Conservation (phyloP, 139 green algal genomes). For the Yamagishiella unicocca region DNA sequence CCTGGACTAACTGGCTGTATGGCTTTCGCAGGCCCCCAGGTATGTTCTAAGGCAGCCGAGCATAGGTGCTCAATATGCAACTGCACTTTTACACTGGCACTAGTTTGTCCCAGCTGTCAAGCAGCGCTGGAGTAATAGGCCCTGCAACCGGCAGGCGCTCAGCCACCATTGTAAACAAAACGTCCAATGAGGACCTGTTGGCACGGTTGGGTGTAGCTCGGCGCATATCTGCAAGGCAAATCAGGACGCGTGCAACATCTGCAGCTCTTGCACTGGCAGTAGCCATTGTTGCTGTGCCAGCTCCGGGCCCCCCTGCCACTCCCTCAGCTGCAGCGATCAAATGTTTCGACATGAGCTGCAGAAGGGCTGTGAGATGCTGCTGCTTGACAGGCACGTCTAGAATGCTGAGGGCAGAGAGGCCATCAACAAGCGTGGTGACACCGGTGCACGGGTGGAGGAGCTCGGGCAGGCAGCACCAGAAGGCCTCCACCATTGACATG, state of each 20-base stretch:
- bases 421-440: neutral
- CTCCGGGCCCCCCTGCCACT: too few relatives aligned
- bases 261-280: neutral
- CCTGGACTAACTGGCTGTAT: too few relatives aligned
- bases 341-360: neutral
- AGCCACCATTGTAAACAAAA: neutral
- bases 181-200: slow-evolving; percentile 1
- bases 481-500: neutral
- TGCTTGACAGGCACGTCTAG: slow-evolving; percentile 31
- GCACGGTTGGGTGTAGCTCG: slow-evolving; percentile 4
- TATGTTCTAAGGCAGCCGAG: too few relatives aligned
- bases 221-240: slow-evolving; percentile 16
- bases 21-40: too few relatives aligned
- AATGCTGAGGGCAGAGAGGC: neutral
- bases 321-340: neutral
- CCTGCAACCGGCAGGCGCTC: slow-evolving; percentile 32
- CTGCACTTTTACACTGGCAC: slow-evolving; percentile 32
- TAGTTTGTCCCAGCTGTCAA: slow-evolving; percentile 40
- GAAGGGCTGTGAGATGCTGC: neutral
- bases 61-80: too few relatives aligned
- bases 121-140: slow-evolving; percentile 10
- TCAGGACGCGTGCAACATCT: slow-evolving; percentile 10
- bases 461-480: neutral
- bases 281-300: too few relatives aligned
- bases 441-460: neutral